Base-by-base conservation (phyloP, 192 early-diverging fungal genomes). In the Linnemannia hyalina region DNA sequence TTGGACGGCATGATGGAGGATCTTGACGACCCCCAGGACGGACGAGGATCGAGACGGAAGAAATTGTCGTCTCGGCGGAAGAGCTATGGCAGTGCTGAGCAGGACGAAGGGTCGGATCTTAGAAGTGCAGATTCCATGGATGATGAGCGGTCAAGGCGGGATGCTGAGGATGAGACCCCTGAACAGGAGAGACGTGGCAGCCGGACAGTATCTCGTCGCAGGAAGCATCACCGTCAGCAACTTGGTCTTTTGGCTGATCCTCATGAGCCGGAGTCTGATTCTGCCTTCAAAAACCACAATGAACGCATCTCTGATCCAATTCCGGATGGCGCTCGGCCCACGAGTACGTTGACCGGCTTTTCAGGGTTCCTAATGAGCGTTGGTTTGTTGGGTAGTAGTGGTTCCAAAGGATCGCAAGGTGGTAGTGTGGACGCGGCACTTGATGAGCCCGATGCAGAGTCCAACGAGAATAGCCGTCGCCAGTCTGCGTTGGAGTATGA, bases 1-100 rank as follows among this genome's bases (percentile, higher is more conserved):
- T n/a, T 78, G 70, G 84, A 86, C 32, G 80, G 79, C 22, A 71
- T 86, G 84, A 68, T 81, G 38, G 84, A 86, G 3, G 78, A 80
- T 9, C 75, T 78, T 4, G 79, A 65, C 1, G 70, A 54, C 1
- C 46, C 46, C 0, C 75, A 77, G 32, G 36, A 41, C 7, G 10
- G 35, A 32, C 29, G 35, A 40, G 32, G 32, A 23, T 46, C 32
- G 23, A 38, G 68, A 26, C 68, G 68, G 22, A 41, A 63, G 32
- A 44, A 57, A 18, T 35, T 18, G 2, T 80, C 78, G 6, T 60
- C 42, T 3, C 29, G 2, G 29, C 54, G 42, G 46, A 75, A 75
- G 73, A 65, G 38, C 32, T 42, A 42, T n/a, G 40, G 40, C 7
- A 38, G 36, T 41, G 11, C 55, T 16, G 36, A 71, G 5, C 54